Percentiles rank a stretch among this genome's conserved stretches.
Conservation (phyloP, 331 rosid genomes). For the Malus hybrid region DNA sequence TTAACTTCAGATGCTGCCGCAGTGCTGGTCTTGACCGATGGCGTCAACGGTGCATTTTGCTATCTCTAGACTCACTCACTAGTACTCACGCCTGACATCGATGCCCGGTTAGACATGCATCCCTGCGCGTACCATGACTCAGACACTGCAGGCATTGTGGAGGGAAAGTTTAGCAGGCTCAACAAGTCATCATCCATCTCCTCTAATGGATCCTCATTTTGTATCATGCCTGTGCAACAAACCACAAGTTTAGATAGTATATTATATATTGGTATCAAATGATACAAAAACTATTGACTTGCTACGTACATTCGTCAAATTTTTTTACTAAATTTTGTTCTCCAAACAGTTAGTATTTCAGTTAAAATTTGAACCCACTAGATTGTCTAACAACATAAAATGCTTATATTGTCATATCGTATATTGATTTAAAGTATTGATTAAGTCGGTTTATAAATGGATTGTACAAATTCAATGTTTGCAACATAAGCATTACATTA, state of each 20-base stretch:
- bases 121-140: slow-evolving; percentile 43
- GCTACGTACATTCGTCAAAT: neutral
- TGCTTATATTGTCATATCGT: neutral
- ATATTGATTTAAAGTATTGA: neutral
- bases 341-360: neutral
- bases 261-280: neutral
- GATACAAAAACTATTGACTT: neutral
- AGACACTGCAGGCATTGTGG: slow-evolving; percentile 29
- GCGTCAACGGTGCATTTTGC: slow-evolving; percentile 1
- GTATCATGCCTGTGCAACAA: slow-evolving; percentile 25
- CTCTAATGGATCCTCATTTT: slow-evolving; percentile 25
- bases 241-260: neutral
- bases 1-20: neutral
- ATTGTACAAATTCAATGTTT: neutral
- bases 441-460: neutral
- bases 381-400: neutral
- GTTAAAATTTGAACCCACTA: neutral
- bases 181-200: slow-evolving; percentile 66
- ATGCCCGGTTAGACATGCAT: slow-evolving; percentile 15
- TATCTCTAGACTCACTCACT: slow-evolving; percentile 12
- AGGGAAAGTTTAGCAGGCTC: slow-evolving; percentile 55
- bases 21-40: neutral
- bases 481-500: too few species aligned
- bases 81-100: neutral
- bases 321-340: neutral